Evolutionary conservation across 2,329 filamentous ascomycete species (phyloP), one percentile per base, ranked within the genome.

Genomic region (Atkinsonella texensis): DNA sequence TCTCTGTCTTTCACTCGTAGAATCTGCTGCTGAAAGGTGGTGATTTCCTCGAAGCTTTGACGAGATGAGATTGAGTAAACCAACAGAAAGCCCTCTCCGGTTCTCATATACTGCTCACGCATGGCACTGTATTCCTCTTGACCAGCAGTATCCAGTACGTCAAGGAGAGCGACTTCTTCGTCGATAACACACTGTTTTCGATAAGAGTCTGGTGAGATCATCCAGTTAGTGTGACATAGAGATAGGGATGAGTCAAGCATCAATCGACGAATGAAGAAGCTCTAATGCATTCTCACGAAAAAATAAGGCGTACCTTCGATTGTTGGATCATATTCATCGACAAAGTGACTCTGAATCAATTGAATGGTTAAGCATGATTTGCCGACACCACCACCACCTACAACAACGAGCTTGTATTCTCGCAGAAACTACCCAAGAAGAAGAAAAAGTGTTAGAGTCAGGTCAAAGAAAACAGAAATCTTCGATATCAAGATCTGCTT

Each of bases 31-130:
- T 97, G 90, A 74, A 97, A 97, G 47, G 89, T 95, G 72, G 89
- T 86, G 70, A 98, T 97, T 75, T 98, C 93, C 68, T 98, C 91
- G 65, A 96, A 97, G 64, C 88, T 95, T 72, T 96, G 90, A 65
- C 90, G 83, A 65, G 91, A 96, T 52, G 88, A 96, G 75, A 98
- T 98, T 60, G 90, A 95, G 78, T 97, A 97, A 64, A 97, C 89
- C 50, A 98, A 83, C 65, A 98, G 75, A 73, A 98, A 98, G 50
- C 93, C 93, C 73, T 98, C 93, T 67, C 93, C 93, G 23, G 91
- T 97, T 64, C 93, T 85, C 91, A 98, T 98, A 79, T 97, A 98
- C 74, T 97, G 93, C 76, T 98, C 93, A 67, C 93, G 81, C 93
- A 98, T 97, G 50, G 93, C 93, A 52, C 90, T 95, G 76, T 97